A percentile compares a stretch with the other conserved stretches of the same genome.
Conservation (phyloP, 2,329 filamentous ascomycete species). For the Clarireedia monteithiana region DNA sequence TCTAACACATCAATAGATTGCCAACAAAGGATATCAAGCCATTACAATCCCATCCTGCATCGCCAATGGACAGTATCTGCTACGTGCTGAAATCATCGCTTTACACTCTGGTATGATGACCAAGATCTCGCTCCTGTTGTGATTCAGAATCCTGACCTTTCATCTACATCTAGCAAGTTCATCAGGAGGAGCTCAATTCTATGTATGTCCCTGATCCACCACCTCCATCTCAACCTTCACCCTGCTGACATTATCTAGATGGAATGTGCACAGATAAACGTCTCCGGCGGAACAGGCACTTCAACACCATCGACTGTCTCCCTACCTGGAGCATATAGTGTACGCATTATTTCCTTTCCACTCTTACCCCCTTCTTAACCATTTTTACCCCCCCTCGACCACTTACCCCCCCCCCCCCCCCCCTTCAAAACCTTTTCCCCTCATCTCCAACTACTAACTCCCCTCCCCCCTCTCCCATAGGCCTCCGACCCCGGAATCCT, state of each 20-base stretch:
- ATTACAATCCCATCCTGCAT: constrained; percentile 46
- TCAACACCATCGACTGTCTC: constrained; percentile 18
- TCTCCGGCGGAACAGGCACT: constrained; percentile 32
- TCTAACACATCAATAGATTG: too few species aligned
- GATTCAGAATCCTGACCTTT: too few species aligned
- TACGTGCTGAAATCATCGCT: constrained; percentile 52
- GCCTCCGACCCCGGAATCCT: constrained; percentile 39
- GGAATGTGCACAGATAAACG: constrained; percentile 41
- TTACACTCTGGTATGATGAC: constrained; percentile 38
- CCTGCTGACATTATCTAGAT: constrained; percentile 14
- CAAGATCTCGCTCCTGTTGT: too few species aligned
- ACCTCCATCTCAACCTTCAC: too few species aligned
- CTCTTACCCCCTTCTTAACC: too few species aligned
- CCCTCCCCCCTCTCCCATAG: constrained; percentile 5
- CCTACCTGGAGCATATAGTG: constrained; percentile 20
- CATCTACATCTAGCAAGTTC: too few species aligned
- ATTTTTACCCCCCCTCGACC: too few species aligned
- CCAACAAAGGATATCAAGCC: constrained; percentile 37
- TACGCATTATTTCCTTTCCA: too few species aligned
- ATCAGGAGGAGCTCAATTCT: constrained; percentile 38
- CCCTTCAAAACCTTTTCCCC: too few species aligned
- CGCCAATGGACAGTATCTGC: constrained; percentile 48
- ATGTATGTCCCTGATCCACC: constrained; percentile 16
- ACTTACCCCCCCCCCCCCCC: too few species aligned
- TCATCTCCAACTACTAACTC: too few species aligned